Percentiles rank a stretch among this genome's conserved stretches.
These are phyloP conservation scores for Bolboschoenus planiculmis DNA, from an alignment of 176 grass and related monocot genomes.

Conservation along the genomic window DNA sequence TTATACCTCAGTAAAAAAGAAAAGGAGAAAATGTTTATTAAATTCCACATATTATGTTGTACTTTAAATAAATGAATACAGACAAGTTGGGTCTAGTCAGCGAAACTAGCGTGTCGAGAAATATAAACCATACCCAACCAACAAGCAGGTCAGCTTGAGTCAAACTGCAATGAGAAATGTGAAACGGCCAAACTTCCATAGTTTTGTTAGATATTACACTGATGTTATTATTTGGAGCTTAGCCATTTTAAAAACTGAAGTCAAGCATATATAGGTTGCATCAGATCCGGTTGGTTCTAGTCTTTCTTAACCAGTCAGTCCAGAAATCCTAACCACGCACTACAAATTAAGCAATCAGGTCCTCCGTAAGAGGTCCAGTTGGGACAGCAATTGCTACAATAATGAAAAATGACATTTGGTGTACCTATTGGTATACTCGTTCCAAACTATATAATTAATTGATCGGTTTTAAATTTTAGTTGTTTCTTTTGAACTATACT, in stretches of 20 bases:
- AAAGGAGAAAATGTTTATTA: background rate
- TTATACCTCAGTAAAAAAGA: background rate
- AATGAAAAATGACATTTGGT: background rate
- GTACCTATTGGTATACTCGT: conserved; percentile 1
- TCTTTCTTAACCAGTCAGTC: background rate
- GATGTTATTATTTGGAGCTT: background rate
- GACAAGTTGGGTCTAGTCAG: background rate
- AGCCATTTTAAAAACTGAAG: background rate
- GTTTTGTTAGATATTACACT: background rate
- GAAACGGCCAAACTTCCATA: background rate
- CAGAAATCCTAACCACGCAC: background rate
- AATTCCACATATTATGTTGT: background rate
- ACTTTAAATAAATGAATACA: background rate
- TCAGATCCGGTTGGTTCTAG: too few species aligned
- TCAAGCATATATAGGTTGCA: background rate
- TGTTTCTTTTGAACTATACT: background rate
- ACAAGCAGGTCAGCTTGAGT: conserved; percentile 10
- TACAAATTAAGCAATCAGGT: background rate
- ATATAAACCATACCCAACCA: conserved; percentile 13
- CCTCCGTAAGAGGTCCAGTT: background rate
- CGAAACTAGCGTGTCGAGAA: background rate
- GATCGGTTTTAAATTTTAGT: background rate
- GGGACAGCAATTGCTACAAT: background rate
- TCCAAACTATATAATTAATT: conserved; percentile 27
- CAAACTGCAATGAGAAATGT: background rate